Evolutionary conservation across 768 basidiomycete species (phyloP).

Genomic region (Glaciozyma antarctica): DNA sequence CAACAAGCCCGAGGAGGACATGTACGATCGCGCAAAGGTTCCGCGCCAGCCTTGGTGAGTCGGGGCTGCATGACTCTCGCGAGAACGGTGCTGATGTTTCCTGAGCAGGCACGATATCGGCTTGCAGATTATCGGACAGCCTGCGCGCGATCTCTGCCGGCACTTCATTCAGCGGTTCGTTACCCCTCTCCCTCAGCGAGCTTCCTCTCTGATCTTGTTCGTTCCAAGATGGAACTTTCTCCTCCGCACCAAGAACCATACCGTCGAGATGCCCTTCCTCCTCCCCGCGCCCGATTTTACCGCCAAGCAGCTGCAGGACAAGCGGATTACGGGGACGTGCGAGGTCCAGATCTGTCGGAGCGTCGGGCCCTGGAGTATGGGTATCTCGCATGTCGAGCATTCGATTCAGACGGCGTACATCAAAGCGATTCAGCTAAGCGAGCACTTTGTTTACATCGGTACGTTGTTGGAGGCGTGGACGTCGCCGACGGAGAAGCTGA

Average conservation of each 20-base stretch:
- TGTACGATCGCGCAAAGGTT: conserved; percentile 81
- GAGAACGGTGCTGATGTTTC: neutral
- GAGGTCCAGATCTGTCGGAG: conserved; percentile 95
- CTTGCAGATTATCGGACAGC: conserved; percentile 91
- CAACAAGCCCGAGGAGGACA: conserved; percentile 83
- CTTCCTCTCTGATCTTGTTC: neutral
- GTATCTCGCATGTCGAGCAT: conserved; percentile 73
- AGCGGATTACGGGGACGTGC: conserved; percentile 87
- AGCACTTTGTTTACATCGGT: conserved; percentile 94
- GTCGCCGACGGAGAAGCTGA: conserved; percentile 40
- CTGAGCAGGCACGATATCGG: conserved; percentile 81
- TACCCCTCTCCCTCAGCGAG: neutral
- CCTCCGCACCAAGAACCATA: conserved; percentile 89
- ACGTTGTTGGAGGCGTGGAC: neutral
- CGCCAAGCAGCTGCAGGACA: conserved; percentile 60
- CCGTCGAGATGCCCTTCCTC: conserved; percentile 83
- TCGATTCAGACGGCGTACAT: conserved; percentile 88
- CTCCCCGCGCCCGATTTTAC: conserved; percentile 88
- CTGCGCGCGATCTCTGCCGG: conserved; percentile 82
- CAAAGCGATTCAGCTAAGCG: conserved; percentile 78
- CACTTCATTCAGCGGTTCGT: conserved; percentile 83
- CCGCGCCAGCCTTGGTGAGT: conserved; percentile 92
- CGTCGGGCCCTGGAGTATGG: conserved; percentile 92
- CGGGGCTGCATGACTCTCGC: neutral
- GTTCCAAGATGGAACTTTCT: conserved; percentile 78